Base-by-base conservation (phyloP, 1,284 basidiomycete genomes). In the Leccinum solheimii region DNA sequence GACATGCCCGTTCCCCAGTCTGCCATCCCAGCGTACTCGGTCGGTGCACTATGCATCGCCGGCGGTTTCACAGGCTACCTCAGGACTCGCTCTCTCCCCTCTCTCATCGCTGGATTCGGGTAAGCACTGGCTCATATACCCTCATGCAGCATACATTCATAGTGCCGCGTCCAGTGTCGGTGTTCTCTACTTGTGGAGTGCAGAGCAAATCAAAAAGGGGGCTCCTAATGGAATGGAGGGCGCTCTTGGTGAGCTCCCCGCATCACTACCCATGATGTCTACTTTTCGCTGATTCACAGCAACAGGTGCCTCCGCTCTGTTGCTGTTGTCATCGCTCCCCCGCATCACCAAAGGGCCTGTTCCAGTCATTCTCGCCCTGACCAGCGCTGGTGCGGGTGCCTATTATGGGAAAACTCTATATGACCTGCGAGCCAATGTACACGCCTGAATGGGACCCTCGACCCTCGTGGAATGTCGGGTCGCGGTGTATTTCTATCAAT, bases 51-150 rank as follows among this genome's bases (percentile, higher is more conserved):
- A 64, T 94, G 92, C 76, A 78, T 90, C 66, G 80, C 91, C 50
- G 92, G 92, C 30, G 92, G 92, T 36, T 64, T 90, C 56, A 87
- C 86, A 49, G 90, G 90, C 38, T 92, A 85, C 66, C 83, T 78
- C 16, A 80, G 83, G 65, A 90, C 86, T 60, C 82, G 86, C 27
- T 92, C 90, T 43, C 79, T 92, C 36, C 91, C 91, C 8, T 94
- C 92, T 7, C 74, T 95, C 43, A 85, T 92, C 8, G 93, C 92
- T 61, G 92, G 92, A 50, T 82, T 91, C 43, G 82, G 88, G 90
- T 90, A 68, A 53, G 82, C 72, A 50, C 23, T 0, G 32, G 32
- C 14, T 1, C 13, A 8, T 13, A 26, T 14, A 23, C 2, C 7
- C 6, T 26, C 26, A 26, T 26, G 26, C 26, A 26, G 26, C 26